Base-by-base conservation (phyloP, 2,329 filamentous ascomycete genomes). In the Sporothrix curviconia region DNA sequence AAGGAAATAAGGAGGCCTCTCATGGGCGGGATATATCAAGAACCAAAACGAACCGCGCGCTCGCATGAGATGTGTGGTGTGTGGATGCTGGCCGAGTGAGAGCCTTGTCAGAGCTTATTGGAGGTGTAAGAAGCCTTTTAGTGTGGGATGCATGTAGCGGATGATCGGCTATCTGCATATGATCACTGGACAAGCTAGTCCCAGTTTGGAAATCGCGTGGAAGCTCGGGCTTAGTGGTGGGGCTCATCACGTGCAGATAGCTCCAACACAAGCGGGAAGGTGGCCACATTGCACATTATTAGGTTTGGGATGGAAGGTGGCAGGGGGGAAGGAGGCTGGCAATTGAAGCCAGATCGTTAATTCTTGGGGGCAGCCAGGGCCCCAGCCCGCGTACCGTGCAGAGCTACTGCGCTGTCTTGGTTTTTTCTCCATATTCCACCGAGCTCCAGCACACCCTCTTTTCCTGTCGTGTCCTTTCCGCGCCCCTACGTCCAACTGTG, bases 311-410 rank as follows among this genome's bases (percentile, higher is more conserved):
- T 24, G 47, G 47, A 25, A n/a, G n/a, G n/a, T 50, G 47, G 47
- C 32, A 30, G 32, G 14, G 37, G 34, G 49, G 22, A 14, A 51
- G 47, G 59, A 55, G 19, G 8, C 37, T 17, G 7, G 17, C 60
- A 58, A 61, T 64, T 64, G 62, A 67, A 65, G 64, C 66, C 65
- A 67, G 65, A 69, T 69, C 65, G 54, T 62, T 64, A 56, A 56
- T 58, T 61, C 12, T n/a, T n/a, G n/a, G n/a, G n/a, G n/a, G 25
- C 19, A 40, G 49, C 49, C 30, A 25, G 34, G 36, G 28, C 17
- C 25, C 22, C n/a, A 30, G 36, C 30, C 37, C 15, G 37, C 40
- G 24, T 24, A 25, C 30, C 46, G 39, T 32, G 14, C 17, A 14
- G 32, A 59, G 54, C 58, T 56, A 50, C 49, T 44, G 52, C 52